A percentile compares a stretch with the other conserved stretches of the same genome.
Evolutionary conservation across 2,329 filamentous ascomycete species (phyloP).

Genomic region (Diaporthe longicolla): DNA sequence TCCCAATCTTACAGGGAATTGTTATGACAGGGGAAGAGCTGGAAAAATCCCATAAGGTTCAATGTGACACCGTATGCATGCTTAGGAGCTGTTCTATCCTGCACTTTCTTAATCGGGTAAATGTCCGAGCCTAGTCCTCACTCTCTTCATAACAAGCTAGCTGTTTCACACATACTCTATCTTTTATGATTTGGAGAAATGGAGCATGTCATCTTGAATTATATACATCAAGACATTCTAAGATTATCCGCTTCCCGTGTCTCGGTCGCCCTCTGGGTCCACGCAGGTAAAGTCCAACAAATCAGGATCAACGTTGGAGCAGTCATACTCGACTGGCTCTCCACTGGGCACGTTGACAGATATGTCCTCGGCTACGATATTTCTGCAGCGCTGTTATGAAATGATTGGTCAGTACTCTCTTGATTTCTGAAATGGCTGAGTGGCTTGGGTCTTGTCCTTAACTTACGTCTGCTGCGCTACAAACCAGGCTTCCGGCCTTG

Average conservation of each 20-base stretch:
- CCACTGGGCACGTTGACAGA: slow-evolving; percentile 24
- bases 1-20: not conserved
- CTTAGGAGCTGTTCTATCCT: not conserved
- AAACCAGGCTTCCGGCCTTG: slow-evolving; percentile 3
- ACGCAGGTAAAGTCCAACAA: slow-evolving; percentile 13
- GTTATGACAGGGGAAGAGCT: not conserved
- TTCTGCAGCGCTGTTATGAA: slow-evolving; percentile 10
- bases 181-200: not conserved
- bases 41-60: not conserved
- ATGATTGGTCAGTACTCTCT: not conserved
- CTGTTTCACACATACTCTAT: not conserved
- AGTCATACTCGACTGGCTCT: not conserved
- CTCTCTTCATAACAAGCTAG: not conserved
- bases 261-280: not conserved
- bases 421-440: not conserved
- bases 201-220: not conserved
- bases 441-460: not conserved
- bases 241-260: slow-evolving; percentile 1
- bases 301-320: slow-evolving; percentile 19
- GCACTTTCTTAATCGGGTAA: not conserved
- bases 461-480: slow-evolving; percentile 27
- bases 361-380: slow-evolving; percentile 14
- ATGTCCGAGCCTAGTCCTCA: not conserved
- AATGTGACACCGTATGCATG: not conserved
- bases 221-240: not conserved